A percentile compares a stretch with the other conserved stretches of the same genome.
Evolutionary conservation across 2,329 filamentous ascomycete genomes (phyloP).

Genomic region (Colletotrichum caudatum): DNA sequence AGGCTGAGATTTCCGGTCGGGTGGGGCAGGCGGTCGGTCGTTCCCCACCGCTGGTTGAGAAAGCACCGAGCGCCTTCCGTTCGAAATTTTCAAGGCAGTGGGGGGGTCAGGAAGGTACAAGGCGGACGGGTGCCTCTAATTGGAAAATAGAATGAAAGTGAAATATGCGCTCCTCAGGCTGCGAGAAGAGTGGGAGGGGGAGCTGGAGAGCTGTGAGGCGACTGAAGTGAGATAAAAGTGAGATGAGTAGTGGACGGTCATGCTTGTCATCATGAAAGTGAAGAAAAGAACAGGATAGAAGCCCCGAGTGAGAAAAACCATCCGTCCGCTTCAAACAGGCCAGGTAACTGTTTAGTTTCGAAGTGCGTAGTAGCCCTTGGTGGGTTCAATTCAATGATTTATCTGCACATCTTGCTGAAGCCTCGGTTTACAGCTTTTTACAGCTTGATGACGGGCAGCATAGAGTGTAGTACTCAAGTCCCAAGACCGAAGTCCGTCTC

Average conservation of each 20-base stretch:
- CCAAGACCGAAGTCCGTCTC: too few relatives aligned
- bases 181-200: not conserved
- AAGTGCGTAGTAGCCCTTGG: too few relatives aligned
- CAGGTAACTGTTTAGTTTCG: not conserved
- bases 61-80: slow-evolving; percentile 1
- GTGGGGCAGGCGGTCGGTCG: slow-evolving; percentile 9
- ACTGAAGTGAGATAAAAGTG: not conserved
- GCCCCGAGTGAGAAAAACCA: not conserved
- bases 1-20: not conserved
- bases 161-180: not conserved
- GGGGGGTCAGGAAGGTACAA: not conserved
- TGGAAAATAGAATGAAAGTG: not conserved
- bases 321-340: not conserved
- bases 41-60: not conserved
- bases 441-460: not conserved
- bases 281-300: not conserved
- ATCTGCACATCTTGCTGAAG: not conserved
- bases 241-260: not conserved
- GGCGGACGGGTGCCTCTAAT: not conserved
- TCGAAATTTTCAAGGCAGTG: slow-evolving; percentile 4
- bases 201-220: not conserved
- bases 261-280: not conserved
- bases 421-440: not conserved
- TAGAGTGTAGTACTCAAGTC: accelerated
- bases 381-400: not conserved